Conservation (phyloP, 2,329 filamentous ascomycete genomes). For the Aspergillus carbonarius region DNA sequence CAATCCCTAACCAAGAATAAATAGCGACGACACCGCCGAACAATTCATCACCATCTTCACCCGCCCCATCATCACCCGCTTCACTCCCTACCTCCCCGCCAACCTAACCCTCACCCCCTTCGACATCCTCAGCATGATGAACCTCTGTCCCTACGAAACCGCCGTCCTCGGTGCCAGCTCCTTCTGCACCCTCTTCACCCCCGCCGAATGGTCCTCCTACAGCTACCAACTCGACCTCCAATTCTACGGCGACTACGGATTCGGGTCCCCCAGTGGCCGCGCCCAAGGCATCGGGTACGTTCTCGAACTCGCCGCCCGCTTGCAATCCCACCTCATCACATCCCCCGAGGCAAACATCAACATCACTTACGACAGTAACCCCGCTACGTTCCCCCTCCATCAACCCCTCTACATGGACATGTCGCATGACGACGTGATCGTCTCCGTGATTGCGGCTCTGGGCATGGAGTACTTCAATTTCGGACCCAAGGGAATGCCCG, state of each 20-base stretch:
- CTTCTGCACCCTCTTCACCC: conserved; percentile 56
- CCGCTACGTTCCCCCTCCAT: conserved; percentile 47
- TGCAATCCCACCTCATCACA: conserved; percentile 49
- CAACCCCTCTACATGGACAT: conserved; percentile 55
- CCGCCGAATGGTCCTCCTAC: conserved; percentile 56
- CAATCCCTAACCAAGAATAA: background rate
- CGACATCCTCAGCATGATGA: conserved; percentile 55
- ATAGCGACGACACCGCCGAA: conserved; percentile 29
- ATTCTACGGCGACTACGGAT: conserved; percentile 49
- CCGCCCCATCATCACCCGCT: conserved; percentile 44
- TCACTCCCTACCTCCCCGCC: conserved; percentile 49
- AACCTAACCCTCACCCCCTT: conserved; percentile 51
- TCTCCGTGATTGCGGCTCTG: conserved; percentile 52
- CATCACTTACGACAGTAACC: conserved; percentile 49
- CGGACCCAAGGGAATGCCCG: conserved; percentile 26
- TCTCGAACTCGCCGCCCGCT: conserved; percentile 52
- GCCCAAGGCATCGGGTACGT: conserved; percentile 56
- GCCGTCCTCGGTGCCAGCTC: conserved; percentile 51
- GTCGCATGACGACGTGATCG: conserved; percentile 54
- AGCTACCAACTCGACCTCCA: conserved; percentile 55
- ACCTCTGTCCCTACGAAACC: conserved; percentile 56
- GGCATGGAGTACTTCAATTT: conserved; percentile 54
- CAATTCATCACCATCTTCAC: conserved; percentile 50
- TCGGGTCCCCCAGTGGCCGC: conserved; percentile 52
- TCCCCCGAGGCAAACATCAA: conserved; percentile 54